Base-by-base conservation (phyloP, 139 green algal species). In the Ostreobium quekettii region DNA sequence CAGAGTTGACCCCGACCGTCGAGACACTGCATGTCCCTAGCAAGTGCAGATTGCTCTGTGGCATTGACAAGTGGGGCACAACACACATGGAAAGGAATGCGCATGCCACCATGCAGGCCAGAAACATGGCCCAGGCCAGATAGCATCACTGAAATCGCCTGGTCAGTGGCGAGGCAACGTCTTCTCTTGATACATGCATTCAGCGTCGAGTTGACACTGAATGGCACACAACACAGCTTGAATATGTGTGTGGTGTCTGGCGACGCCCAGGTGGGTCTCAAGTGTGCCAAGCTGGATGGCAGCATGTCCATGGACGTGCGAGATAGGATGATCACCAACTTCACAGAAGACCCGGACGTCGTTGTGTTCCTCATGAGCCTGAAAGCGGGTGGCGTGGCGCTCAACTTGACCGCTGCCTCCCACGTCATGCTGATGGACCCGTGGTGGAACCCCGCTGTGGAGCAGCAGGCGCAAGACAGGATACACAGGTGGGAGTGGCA, bases 341-440 rank as follows among this genome's bases (percentile, higher is more conserved):
- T 97, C 83, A 91, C 74, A 3, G 58, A 85, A 31, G 86, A 96
- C 67, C 86, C 89, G 0, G 60, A 76, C 42, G 75, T 86, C 2
- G 36, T 47, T 24, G 85, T 91, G 30, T 92, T 95, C 69, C 80
- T 95, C 7, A 91, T 95, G 90, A 86, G 68, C 47, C 78, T 95
- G 29, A 90, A 91, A 80, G 84, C 85, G 2, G 84, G 81, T 1
- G 86, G 87, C 11, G 89, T 96, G 58, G 89, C 89, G 7, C 85
- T 96, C 66, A 96, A 96, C 81, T 81, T 96, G 28, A 95, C 88
- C 0, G 88, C 84, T 1, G 89, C 88, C 8, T 76, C 53, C 28
- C 76, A 85, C 48, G 82, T 87, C 46, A 80, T 89, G 28, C 78
- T 90, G 22, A 83, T 86, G 75, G 82, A 89, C 74, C 83, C 80